Evolutionary conservation across 768 basidiomycete genomes (phyloP).

Genomic region (Lentinus tigrinus): DNA sequence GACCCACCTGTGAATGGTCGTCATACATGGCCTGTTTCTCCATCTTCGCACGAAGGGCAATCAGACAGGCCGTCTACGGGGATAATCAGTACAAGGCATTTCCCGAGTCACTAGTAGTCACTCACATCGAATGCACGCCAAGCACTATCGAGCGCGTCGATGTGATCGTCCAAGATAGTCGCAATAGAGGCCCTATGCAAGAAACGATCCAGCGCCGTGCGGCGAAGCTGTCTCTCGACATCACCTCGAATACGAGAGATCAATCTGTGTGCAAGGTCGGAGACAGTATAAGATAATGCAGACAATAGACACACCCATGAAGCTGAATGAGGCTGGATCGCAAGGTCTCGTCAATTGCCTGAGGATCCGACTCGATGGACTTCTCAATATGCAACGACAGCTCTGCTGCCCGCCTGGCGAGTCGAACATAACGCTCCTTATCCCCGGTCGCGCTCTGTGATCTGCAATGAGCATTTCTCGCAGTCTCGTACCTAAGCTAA

Average conservation of each 20-base stretch:
- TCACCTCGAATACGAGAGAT: background rate
- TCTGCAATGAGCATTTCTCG: background rate
- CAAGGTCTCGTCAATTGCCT: background rate
- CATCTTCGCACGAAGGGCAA: constrained; percentile 5
- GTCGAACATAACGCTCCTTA: constrained; percentile 3
- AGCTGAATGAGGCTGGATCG: background rate
- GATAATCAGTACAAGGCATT: background rate
- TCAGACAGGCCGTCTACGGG: constrained; percentile 2
- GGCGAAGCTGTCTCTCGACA: background rate
- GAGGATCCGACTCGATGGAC: background rate
- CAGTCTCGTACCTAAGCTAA: too few species aligned
- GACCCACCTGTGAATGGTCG: background rate
- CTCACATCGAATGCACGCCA: constrained; percentile 12
- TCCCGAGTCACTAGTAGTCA: background rate
- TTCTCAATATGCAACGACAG: constrained; percentile 1
- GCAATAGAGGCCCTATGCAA: constrained; percentile 5
- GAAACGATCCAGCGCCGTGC: constrained; percentile 3
- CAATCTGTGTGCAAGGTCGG: background rate
- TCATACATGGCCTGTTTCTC: constrained; percentile 10
- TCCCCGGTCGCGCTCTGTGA: background rate
- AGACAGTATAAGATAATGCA: background rate
- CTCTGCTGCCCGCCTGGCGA: background rate
- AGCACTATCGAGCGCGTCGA: constrained; percentile 3
- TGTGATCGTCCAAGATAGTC: background rate
- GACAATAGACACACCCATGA: background rate